phyloP scores from a whole-genome alignment of 495 filamentous ascomycete genomes.

The Diplogelasinospora grovesii region DNA sequence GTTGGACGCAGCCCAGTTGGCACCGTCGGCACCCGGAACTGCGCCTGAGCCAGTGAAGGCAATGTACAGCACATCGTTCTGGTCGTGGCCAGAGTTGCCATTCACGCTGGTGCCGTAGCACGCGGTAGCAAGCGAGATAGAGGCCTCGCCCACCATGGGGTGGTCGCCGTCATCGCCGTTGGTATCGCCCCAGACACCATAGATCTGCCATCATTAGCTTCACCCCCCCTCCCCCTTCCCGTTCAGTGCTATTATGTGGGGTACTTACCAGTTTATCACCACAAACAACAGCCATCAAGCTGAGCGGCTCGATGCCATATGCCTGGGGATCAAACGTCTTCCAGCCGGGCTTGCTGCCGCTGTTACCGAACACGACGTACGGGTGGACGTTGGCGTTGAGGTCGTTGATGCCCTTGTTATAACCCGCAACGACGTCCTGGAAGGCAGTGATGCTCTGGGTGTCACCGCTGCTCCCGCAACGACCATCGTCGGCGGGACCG shows the following conservation, averaged over 20 bases:
- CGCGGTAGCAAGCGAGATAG: constrained; percentile 50
- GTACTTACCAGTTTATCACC: constrained; percentile 43
- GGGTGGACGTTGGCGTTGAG: constrained; percentile 56
- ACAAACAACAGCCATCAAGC: constrained; percentile 59
- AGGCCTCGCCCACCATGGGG: constrained; percentile 49
- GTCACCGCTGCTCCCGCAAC: constrained; percentile 42
- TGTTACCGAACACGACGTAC: constrained; percentile 62
- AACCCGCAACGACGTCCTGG: constrained; percentile 37
- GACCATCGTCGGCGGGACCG: constrained; percentile 37
- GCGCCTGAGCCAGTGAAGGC: constrained; percentile 46
- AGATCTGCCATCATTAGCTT: no score
- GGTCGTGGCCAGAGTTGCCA: constrained; percentile 46
- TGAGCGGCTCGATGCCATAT: constrained; percentile 51
- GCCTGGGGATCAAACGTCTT: constrained; percentile 41
- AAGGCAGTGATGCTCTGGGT: constrained; percentile 53
- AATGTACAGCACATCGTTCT: constrained; percentile 49
- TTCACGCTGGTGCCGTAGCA: constrained; percentile 45
- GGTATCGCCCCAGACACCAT: constrained; percentile 62
- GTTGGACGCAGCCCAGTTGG: constrained; percentile 42
- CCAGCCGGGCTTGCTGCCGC: constrained; percentile 35
- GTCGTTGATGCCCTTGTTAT: constrained; percentile 44
- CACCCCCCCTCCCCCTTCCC: not conserved
- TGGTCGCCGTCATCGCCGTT: constrained; percentile 47
- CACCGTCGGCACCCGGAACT: constrained; percentile 40
- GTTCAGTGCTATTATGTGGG: not conserved